Percentiles rank a stretch among this genome's conserved stretches.
phyloP scores from a whole-genome alignment of 768 basidiomycete genomes.

The Daedalea quercina region DNA sequence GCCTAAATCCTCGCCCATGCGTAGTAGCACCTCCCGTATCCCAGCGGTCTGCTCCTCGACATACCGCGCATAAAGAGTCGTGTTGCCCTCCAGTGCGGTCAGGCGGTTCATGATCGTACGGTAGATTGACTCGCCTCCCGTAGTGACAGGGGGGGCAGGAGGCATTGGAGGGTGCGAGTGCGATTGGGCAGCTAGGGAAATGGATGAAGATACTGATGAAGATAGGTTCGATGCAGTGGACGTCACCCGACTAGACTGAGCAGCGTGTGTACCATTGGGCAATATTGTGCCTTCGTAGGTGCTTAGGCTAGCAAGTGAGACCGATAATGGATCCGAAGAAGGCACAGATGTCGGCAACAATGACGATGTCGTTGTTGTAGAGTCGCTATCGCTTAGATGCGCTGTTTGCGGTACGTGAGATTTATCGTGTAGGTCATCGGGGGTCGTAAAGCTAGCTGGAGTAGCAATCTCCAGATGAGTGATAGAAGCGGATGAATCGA shows the following conservation, averaged over 20 bases:
- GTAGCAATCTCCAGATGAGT: not conserved
- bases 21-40: conserved; percentile 65
- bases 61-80: conserved; percentile 77
- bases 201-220: not conserved
- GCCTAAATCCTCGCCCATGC: conserved; percentile 74
- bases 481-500: too few relatives aligned
- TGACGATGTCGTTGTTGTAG: too few relatives aligned
- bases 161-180: not conserved
- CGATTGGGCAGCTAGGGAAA: not conserved
- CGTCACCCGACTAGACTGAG: not conserved
- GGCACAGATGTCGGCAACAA: too few relatives aligned
- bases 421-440: not conserved
- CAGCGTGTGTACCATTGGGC: too few relatives aligned
- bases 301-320: too few relatives aligned
- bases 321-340: too few relatives aligned
- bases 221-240: conserved; percentile 4
- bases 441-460: not conserved
- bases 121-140: conserved; percentile 86
- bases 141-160: conserved; percentile 11
- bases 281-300: too few relatives aligned
- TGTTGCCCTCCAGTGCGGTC: conserved; percentile 77
- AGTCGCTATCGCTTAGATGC: too few relatives aligned
- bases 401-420: not conserved
- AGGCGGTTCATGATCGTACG: conserved; percentile 94
- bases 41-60: conserved; percentile 83